These are phyloP conservation scores for Boletus fagicola DNA, from an alignment of 768 basidiomycete species.

Conservation along the genomic window DNA sequence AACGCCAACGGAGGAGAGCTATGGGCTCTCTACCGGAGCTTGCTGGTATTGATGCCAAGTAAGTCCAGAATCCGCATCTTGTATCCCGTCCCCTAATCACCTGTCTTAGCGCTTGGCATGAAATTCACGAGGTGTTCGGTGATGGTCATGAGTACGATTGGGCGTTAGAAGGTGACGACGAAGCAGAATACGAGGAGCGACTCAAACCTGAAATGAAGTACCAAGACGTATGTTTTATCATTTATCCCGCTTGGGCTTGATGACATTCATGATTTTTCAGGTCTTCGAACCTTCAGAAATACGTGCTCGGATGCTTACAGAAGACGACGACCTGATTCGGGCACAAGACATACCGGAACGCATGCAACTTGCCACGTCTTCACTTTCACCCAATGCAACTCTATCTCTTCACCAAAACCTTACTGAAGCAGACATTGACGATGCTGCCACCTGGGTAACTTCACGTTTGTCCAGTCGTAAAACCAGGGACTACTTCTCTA, in stretches of 20 bases:
- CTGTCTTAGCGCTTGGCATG: conserved; percentile 81
- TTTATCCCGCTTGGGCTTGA: conserved; percentile 1
- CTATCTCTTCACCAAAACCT: conserved; percentile 61
- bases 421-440: conserved; percentile 69
- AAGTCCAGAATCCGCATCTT: conserved; percentile 33
- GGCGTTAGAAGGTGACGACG: conserved; percentile 84
- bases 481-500: conserved; percentile 69
- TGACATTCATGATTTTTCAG: conserved; percentile 40
- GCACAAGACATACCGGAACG: conserved; percentile 91
- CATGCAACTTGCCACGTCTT: conserved; percentile 87
- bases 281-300: conserved; percentile 99
- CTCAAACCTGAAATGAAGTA: conserved; percentile 77
- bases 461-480: conserved; percentile 71
- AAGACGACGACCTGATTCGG: conserved; percentile 91
- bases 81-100: conserved; percentile 11
- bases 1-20: conserved; percentile 64
- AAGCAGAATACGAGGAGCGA: conserved; percentile 41
- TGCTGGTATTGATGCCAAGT: conserved; percentile 83
- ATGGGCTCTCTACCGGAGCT: conserved; percentile 66
- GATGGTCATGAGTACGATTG: conserved; percentile 96
- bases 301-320: conserved; percentile 80
- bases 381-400: conserved; percentile 66
- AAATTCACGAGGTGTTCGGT: conserved; percentile 94
- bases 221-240: conserved; percentile 59
- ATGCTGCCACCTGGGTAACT: conserved; percentile 87